Evolutionary conservation across 2,329 filamentous ascomycete species (phyloP), one percentile per base, ranked within the genome.

Genomic region (Aspergillus sp.): DNA sequence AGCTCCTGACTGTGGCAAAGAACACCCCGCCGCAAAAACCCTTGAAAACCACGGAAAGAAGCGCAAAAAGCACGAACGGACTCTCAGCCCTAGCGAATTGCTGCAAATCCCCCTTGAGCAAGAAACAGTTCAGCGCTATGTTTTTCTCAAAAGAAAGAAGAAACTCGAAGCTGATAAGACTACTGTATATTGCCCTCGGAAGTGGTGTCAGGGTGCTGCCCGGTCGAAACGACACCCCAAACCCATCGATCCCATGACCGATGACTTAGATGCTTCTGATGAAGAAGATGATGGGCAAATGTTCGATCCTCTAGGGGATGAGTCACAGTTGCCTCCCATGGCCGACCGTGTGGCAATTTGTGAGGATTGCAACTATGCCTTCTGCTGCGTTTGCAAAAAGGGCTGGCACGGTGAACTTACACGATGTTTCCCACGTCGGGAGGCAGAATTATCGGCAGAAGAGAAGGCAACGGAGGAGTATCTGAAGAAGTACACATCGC

Each of bases 371-470:
- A 74, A 76, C 8, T 88, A 93, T 56, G 91, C 93, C 9, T 98
- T 98, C 64, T 98, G 93, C 68, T 74, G 72, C 30, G 72, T 82
- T n/a, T 86, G 82, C 55, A 75, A 76, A 35, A 76, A 86, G 60
- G 85, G 87, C n/a, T 98, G 93, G 93, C 93, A 98, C 61, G 93
- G 93, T 48, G 88, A 93, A 53, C 85, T 90, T 50, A 76, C 78
- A n/a, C 88, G 86, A 54, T 78, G 78, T 49, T 82, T 83, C 43
- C 82, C 80, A 45, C 78, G 82, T 42, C 76, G 83, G 34, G 56
- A 60, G 13, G 79, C 77, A 26, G 87, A 93, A 61, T 76, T 95
- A 41, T 85, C 85, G 2, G 86, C 81, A 48, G 90, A 95, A 62
- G 90, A 96, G 55, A 83, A 88, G 60, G 89, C 89, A 0, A 90